Percentiles rank a stretch among this genome's conserved stretches.
These are phyloP conservation scores for Arxiozyma heterogenica DNA, from an alignment of 1,139 yeast genomes.

Conservation along the genomic window DNA sequence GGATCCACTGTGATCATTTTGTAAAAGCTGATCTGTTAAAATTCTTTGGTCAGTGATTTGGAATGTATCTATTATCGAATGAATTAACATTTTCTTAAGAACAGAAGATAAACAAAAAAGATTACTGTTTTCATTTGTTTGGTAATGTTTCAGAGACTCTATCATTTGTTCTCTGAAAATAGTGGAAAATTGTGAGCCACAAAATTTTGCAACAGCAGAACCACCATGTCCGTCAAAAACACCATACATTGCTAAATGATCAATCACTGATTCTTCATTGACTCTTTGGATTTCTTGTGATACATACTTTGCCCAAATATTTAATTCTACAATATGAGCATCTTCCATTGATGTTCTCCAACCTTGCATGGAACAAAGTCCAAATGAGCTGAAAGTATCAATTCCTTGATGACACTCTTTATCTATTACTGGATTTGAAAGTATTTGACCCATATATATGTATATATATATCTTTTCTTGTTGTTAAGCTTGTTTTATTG, in stretches of 20 bases:
- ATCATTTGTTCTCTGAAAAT: slow-evolving; percentile 57
- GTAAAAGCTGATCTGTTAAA: slow-evolving; percentile 47
- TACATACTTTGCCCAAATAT: slow-evolving; percentile 37
- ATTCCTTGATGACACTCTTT: slow-evolving; percentile 64
- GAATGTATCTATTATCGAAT: slow-evolving; percentile 53
- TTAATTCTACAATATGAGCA: slow-evolving; percentile 45
- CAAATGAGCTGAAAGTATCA: slow-evolving; percentile 64
- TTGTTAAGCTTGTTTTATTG: neutral
- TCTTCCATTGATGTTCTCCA: slow-evolving; percentile 99
- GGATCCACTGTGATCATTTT: slow-evolving; percentile 87
- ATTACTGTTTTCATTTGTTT: slow-evolving; percentile 23
- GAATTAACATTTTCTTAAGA: neutral
- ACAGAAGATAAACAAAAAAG: neutral
- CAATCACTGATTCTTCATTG: slow-evolving; percentile 9
- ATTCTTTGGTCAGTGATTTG: slow-evolving; percentile 79
- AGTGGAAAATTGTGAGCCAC: slow-evolving; percentile 69
- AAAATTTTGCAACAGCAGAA: slow-evolving; percentile 76
- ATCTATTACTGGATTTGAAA: slow-evolving; percentile 62
- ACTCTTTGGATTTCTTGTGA: neutral
- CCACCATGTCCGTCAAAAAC: slow-evolving; percentile 99
- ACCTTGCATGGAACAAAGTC: slow-evolving; percentile 95
- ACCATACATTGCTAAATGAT: slow-evolving; percentile 73
- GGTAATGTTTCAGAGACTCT: slow-evolving; percentile 12
- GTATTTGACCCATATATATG: slow-evolving; percentile 61
- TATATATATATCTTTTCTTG: neutral